These are phyloP conservation scores for Leccinum uliginosum DNA, from an alignment of 768 basidiomycete species.

Conservation along the genomic window DNA sequence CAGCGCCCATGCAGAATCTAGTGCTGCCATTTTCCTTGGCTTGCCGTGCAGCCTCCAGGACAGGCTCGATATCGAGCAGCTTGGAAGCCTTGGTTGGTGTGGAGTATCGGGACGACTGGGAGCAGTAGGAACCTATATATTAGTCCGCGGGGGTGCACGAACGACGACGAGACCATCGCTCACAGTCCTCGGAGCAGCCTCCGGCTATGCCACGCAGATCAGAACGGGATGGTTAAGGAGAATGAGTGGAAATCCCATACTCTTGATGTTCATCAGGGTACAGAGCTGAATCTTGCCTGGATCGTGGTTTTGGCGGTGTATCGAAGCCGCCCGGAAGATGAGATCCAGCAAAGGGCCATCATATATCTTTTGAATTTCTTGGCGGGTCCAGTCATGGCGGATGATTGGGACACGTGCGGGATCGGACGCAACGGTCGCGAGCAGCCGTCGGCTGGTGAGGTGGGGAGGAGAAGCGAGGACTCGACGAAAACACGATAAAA, in stretches of 20 bases:
- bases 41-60: constrained; percentile 85
- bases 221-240: constrained; percentile 10
- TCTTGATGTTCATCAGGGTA: constrained; percentile 98
- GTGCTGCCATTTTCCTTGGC: constrained; percentile 97
- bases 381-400: constrained; percentile 67
- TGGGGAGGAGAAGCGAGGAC: constrained; percentile 7
- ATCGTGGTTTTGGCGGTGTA: constrained; percentile 86
- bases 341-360: constrained; percentile 84
- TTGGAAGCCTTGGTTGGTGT: constrained; percentile 87
- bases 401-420: constrained; percentile 19
- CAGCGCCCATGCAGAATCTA: constrained; percentile 98
- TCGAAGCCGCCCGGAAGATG: constrained; percentile 77
- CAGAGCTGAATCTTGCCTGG: constrained; percentile 91
- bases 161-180: constrained; percentile 24
- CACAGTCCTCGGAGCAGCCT: constrained; percentile 94
- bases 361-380: constrained; percentile 83
- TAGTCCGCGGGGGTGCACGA: not conserved
- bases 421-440: constrained; percentile 52
- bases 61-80: constrained; percentile 85
- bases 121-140: constrained; percentile 85
- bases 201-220: constrained; percentile 54
- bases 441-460: constrained; percentile 37
- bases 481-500: constrained; percentile 4
- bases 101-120: constrained; percentile 91
- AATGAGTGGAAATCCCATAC: constrained; percentile 44